Conservation (phyloP, 257 asterid species). For the Avicennia marina region DNA sequence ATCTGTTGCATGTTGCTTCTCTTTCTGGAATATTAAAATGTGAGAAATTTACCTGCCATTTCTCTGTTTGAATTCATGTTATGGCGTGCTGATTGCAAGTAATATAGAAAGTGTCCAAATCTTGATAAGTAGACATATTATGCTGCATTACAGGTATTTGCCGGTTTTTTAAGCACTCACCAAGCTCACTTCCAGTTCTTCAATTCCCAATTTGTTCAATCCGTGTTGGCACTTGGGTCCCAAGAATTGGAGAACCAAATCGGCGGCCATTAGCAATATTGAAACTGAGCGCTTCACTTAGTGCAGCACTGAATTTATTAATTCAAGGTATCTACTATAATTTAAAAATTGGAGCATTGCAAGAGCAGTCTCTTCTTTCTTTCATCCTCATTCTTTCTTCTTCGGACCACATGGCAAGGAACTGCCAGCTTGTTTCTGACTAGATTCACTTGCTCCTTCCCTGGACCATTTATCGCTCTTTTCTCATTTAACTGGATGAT, state of each 20-base stretch:
- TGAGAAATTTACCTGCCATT: conserved; percentile 24
- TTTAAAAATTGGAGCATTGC: neutral
- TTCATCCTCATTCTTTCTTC: neutral
- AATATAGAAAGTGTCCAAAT: neutral
- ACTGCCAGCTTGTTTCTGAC: too few species aligned
- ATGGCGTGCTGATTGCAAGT: neutral
- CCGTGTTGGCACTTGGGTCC: conserved; percentile 91
- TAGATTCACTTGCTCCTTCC: too few species aligned
- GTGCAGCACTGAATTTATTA: conserved; percentile 68
- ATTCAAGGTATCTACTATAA: conserved; percentile 58
- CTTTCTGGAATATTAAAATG: conserved; percentile 80
- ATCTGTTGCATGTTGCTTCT: conserved; percentile 81
- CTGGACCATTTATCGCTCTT: too few species aligned
- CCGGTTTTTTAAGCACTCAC: conserved; percentile 74
- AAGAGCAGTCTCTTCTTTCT: neutral
- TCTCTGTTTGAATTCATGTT: conserved; percentile 1
- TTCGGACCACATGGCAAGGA: too few species aligned
- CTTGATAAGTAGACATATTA: neutral
- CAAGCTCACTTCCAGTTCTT: conserved; percentile 67
- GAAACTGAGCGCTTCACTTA: conserved; percentile 80
- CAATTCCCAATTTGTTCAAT: conserved; percentile 64
- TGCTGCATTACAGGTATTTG: conserved; percentile 63
- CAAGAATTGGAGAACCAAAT: conserved; percentile 68
- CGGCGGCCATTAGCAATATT: conserved; percentile 74
- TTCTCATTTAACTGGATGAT: too few species aligned